Evolutionary conservation across 306 rosid genomes (phyloP), one percentile per base, ranked within the genome.

Genomic region (Cicer bijugum): DNA sequence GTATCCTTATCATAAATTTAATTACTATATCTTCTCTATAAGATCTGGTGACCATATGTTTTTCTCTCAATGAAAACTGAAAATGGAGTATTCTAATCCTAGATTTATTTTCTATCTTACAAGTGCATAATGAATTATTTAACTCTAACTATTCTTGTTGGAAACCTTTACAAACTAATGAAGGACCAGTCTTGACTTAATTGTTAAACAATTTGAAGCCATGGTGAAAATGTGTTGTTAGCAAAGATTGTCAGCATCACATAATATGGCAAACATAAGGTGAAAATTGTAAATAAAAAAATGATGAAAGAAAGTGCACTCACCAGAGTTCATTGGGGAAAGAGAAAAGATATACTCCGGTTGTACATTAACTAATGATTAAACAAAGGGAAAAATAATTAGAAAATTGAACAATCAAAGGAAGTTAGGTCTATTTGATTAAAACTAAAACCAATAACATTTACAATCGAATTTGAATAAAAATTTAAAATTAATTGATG

Each of bases 131-230:
- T 19, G 35, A 55, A 1, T 9, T 9, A 0, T 9, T 12, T 55
- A 55, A 55, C 61, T 7, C 37, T 55, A 55, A n/a, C 61, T 9
- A 55, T 55, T 9, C 61, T 55, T 17, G 61, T 17, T 55, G 14
- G n/a, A 55, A 19, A 17, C 20, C 9, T 19, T 55, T 55, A 20
- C 37, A 55, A 55, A 55, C 37, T 9, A 51, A 5, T 51, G 15
- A 3, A 48, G 1, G 16, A 51, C 15, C 1, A 23, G 0, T 16
- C 4, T 11, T 52, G 5, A 14, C 10, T 42, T 9, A 7, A 42
- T 42, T 6, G 45, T 42, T 9, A 42, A 42, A 42, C 9, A 42
- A 42, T 42, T 42, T 42, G 45, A 42, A 42, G 45, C 9, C 45
- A 42, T 42, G 45, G 45, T 42, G 9, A 8, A 42, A 42, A 9